Evolutionary conservation across 2,329 filamentous ascomycete genomes (phyloP).

Genomic region (Colletotrichum sansevieriae): DNA sequence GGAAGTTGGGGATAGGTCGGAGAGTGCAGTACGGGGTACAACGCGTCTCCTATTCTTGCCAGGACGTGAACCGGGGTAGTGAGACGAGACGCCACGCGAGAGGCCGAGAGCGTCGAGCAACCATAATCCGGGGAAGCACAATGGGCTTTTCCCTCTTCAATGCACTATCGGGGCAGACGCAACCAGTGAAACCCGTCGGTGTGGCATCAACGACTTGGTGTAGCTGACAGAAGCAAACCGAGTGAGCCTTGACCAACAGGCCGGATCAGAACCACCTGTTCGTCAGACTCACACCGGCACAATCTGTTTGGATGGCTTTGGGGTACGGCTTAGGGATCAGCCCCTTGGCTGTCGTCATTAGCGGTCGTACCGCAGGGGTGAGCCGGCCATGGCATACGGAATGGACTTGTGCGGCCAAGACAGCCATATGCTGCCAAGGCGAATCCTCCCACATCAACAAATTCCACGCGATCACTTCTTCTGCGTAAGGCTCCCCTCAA

Average conservation of each 20-base stretch:
- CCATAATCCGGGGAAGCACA: slow-evolving; percentile 32
- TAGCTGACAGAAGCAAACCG: no score
- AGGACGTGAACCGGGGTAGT: background rate
- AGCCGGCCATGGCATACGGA: slow-evolving; percentile 37
- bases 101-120: slow-evolving; percentile 12
- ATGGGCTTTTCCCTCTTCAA: background rate
- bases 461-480: background rate
- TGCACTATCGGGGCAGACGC: background rate
- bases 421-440: slow-evolving; percentile 25
- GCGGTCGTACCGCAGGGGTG: slow-evolving; percentile 25
- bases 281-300: slow-evolving; percentile 4
- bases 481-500: background rate
- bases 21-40: slow-evolving; percentile 11
- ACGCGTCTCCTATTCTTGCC: background rate
- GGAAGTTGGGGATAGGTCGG: slow-evolving; percentile 5
- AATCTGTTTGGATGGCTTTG: slow-evolving; percentile 27
- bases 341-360: slow-evolving; percentile 39
- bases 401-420: slow-evolving; percentile 36
- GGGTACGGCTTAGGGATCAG: slow-evolving; percentile 34
- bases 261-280: slow-evolving; percentile 12
- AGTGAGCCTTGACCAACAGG: background rate
- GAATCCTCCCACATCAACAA: slow-evolving; percentile 9
- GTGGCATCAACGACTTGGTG: background rate
- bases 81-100: slow-evolving; percentile 32
- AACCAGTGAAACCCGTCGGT: background rate